Evolutionary conservation across 345 rosid species (phyloP).

Genomic region (Kernera saxatilis): DNA sequence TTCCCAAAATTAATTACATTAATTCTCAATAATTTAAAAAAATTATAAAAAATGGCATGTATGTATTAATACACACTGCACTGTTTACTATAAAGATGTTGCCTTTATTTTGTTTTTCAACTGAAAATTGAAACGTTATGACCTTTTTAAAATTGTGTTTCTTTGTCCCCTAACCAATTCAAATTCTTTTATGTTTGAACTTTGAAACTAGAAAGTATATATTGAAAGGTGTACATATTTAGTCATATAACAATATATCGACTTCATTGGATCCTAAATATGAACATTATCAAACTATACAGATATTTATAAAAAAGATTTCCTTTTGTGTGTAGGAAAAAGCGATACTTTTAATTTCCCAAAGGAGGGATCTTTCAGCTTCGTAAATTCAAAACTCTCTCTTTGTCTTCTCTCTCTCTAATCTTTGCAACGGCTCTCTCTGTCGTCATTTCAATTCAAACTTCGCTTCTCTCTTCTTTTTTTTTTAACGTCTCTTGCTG

Average conservation of each 20-base stretch:
- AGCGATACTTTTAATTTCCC: conserved; percentile 4
- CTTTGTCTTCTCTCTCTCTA: conserved; percentile 13
- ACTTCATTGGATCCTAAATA: conserved; percentile 11
- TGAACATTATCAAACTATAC: not conserved
- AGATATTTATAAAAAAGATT: not conserved
- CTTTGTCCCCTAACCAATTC: conserved; percentile 23
- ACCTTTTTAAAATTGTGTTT: not conserved
- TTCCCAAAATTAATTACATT: not conserved
- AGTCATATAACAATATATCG: not conserved
- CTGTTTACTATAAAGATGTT: conserved; percentile 23
- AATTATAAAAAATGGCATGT: not conserved
- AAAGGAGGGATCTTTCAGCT: conserved; percentile 26
- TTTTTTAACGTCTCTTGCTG: conserved; percentile 7
- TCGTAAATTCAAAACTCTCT: conserved; percentile 20
- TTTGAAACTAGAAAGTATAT: not conserved
- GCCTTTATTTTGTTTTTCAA: conserved; percentile 19
- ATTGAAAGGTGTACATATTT: not conserved
- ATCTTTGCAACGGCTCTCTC: conserved; percentile 31
- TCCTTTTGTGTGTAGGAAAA: not conserved
- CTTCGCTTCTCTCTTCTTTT: not conserved
- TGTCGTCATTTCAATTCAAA: conserved; percentile 32
- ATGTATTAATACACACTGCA: conserved; percentile 1
- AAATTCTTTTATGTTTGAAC: not conserved
- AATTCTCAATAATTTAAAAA: not conserved
- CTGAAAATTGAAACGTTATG: conserved; percentile 19